Conservation (phyloP, 2,329 filamentous ascomycete species). For the Talaromyces marneffei region DNA sequence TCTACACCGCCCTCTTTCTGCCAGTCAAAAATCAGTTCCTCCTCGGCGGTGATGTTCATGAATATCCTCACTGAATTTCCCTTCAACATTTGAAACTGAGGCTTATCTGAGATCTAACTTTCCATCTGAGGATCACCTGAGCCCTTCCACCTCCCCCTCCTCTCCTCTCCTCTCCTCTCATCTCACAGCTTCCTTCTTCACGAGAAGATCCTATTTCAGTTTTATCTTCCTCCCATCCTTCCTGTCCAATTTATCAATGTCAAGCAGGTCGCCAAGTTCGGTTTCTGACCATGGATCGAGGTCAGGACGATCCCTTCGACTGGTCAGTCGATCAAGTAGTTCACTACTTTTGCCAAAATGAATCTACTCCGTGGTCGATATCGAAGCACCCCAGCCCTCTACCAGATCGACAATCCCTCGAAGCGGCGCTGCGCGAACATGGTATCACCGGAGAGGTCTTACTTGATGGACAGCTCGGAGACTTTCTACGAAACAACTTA, state of each 20-base stretch:
- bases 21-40: neutral
- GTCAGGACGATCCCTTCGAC: constrained; percentile 59
- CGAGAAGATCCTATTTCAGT: neutral
- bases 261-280: neutral
- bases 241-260: neutral
- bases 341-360: constrained; percentile 55
- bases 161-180: no score
- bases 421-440: constrained; percentile 53
- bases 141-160: no score
- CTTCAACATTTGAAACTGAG: neutral
- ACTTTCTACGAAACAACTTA: constrained; percentile 9
- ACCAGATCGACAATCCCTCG: constrained; percentile 51
- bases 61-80: neutral
- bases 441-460: constrained; percentile 61
- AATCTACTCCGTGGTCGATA: constrained; percentile 40
- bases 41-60: neutral
- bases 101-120: neutral
- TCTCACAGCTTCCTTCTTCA: no score
- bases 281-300: constrained; percentile 21
- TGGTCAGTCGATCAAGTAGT: constrained; percentile 68
- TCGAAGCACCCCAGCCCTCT: constrained; percentile 32
- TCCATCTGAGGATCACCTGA: neutral
- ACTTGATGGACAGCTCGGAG: constrained; percentile 7
- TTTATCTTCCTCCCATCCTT: neutral
- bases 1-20: constrained; percentile 7